These are phyloP conservation scores for Fraxinus sp. DNA, from an alignment of 305 asterid genomes.

Conservation along the genomic window DNA sequence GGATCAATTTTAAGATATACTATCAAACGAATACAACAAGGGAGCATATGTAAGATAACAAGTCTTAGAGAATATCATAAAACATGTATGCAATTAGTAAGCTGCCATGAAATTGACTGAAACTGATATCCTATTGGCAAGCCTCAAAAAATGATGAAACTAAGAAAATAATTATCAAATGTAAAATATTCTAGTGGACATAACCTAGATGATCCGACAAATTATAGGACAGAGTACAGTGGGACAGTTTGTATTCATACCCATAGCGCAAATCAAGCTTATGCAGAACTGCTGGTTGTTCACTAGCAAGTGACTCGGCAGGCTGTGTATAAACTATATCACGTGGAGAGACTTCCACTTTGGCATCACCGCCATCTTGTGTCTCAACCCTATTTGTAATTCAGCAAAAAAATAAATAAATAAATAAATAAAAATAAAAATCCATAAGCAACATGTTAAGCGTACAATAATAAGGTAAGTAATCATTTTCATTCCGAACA, in stretches of 20 bases:
- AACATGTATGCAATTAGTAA: background rate
- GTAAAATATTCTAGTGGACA: background rate
- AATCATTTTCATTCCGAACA: background rate
- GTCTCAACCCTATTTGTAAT: conserved; percentile 78
- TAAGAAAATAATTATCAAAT: background rate
- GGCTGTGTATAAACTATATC: conserved; percentile 85
- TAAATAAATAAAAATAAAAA: background rate
- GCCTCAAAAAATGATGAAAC: background rate
- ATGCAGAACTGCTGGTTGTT: conserved; percentile 71
- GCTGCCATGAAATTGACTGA: background rate
- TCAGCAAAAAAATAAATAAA: background rate
- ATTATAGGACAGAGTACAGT: background rate
- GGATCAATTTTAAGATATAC: background rate
- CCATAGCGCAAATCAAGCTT: conserved; percentile 92
- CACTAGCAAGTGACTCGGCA: conserved; percentile 68
- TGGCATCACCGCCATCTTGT: conserved; percentile 99
- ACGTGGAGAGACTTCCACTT: conserved; percentile 90
- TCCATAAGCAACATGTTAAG: background rate
- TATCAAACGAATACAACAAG: background rate
- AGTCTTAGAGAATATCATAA: background rate
- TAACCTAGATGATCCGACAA: conserved; percentile 2
- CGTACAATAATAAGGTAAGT: background rate
- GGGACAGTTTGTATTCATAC: conserved; percentile 42
- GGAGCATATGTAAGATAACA: background rate
- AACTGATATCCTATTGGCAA: background rate